Percentiles rank a stretch among this genome's conserved stretches.
These are phyloP conservation scores for Trypanosoma grayi DNA, from an alignment of 208 protist species.

Conservation along the genomic window DNA sequence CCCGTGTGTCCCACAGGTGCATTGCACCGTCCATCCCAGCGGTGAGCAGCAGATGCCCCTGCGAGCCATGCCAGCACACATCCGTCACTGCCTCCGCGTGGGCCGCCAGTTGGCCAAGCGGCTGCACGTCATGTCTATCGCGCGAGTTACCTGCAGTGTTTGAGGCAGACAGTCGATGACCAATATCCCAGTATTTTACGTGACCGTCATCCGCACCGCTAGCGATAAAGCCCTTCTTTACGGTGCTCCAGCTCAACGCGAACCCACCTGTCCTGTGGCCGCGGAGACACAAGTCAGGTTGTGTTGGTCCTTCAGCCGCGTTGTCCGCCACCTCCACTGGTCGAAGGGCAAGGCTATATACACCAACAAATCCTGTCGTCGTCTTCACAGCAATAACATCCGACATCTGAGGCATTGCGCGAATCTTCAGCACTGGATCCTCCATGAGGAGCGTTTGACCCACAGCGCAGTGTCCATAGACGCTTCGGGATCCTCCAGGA, in stretches of 20 bases:
- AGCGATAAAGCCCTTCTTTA: conserved; percentile 80
- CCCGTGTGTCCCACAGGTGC: conserved; percentile 86
- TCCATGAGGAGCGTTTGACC: conserved; percentile 42
- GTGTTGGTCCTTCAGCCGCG: conserved; percentile 12
- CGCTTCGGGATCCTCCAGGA: conserved; percentile 45
- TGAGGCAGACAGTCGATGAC: conserved; percentile 38
- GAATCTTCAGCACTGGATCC: conserved; percentile 48
- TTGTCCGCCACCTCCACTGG: conserved; percentile 18
- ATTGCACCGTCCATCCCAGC: conserved; percentile 94
- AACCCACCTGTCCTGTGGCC: conserved; percentile 52
- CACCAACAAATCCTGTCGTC: conserved; percentile 33
- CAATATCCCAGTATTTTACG: conserved; percentile 94
- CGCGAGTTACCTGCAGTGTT: not conserved
- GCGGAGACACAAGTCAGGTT: conserved; percentile 36
- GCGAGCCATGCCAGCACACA: conserved; percentile 90
- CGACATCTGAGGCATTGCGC: conserved; percentile 38
- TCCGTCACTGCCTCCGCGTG: conserved; percentile 89
- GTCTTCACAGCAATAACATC: conserved; percentile 61
- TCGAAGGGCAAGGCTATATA: conserved; percentile 45
- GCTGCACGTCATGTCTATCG: conserved; percentile 22
- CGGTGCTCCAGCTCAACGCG: conserved; percentile 46
- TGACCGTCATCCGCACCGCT: conserved; percentile 91
- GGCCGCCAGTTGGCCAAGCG: conserved; percentile 36
- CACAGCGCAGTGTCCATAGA: conserved; percentile 43
- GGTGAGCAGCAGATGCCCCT: conserved; percentile 89